Evolutionary conservation across 257 asterid genomes (phyloP), one percentile per base, ranked within the genome.

Genomic region (Euphrasia confusa): DNA sequence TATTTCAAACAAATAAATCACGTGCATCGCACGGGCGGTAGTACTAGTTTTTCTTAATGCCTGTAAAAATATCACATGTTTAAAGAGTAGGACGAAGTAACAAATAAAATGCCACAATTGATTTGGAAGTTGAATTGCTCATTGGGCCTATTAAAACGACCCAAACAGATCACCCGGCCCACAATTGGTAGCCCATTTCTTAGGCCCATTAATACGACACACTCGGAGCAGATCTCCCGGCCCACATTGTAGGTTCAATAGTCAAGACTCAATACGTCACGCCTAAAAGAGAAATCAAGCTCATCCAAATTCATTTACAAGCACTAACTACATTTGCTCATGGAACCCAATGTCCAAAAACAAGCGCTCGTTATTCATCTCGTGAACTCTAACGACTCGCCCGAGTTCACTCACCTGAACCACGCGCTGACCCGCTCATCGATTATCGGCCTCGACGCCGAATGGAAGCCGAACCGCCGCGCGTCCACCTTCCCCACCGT

Each of bases 371-470:
- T 71, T 5, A 75, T 84, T 40, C 69, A 71, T 71, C 77, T 78
- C 44, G 95, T 92, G 72, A 74, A 78, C 65, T 72, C 88, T 7
- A 39, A 39, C 54, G 70, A 83, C 72, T 89, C 96, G 56, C 75
- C 81, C 78, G 99, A 86, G 87, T 86, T 92, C 77, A 58, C 74
- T 60, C 84, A 71, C 58, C 73, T 83, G 59, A 72, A 30, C 18
- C 65, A 74, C 79, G 83, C 88, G 50, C 69, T 92, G 59, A 75
- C 82, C 72, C 91, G 75, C 64, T 84, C 97, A 3, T 69, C 83
- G 4, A 58, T 89, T 44, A 72, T 89, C 73, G 94, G 87, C 2
- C 89, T 92, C 76, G 99, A 92, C 77, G 95, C 95, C 4, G 99
- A 92, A 77, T 89, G 97, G 99, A 89, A 89, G 74, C 95, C 97